A percentile compares a stretch with the other conserved stretches of the same genome.
Evolutionary conservation across 108 stramenopile genomes (phyloP).

Genomic region (Pseudonitzschia multistriata): DNA sequence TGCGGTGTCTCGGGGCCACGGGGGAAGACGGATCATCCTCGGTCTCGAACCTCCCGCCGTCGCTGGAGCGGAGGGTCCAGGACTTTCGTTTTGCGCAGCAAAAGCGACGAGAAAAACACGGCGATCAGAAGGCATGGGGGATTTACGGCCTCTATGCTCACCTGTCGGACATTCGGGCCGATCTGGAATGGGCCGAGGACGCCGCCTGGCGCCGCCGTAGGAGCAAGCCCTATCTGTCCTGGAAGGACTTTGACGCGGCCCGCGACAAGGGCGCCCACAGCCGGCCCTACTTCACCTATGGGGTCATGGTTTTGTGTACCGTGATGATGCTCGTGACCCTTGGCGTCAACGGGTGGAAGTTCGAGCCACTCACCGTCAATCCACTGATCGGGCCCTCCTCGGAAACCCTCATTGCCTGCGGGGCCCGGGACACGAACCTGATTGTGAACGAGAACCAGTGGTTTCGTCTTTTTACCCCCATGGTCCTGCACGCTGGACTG

Average conservation of each 20-base stretch:
- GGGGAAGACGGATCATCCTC: background rate
- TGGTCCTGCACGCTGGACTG: conserved; percentile 93
- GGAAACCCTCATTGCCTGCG: conserved; percentile 77
- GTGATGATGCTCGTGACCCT: conserved; percentile 58
- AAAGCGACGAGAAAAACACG: conserved; percentile 74
- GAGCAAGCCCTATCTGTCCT: conserved; percentile 62
- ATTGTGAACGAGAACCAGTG: conserved; percentile 88
- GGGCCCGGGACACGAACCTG: conserved; percentile 78
- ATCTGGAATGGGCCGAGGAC: conserved; percentile 87
- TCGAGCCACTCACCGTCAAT: conserved; percentile 82
- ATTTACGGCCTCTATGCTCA: conserved; percentile 81
- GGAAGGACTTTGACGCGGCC: conserved; percentile 67
- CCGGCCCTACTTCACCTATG: conserved; percentile 73
- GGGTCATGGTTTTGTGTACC: conserved; percentile 57
- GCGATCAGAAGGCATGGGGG: conserved; percentile 61
- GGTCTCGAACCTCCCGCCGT: background rate
- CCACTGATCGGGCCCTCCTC: conserved; percentile 88
- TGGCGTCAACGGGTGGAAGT: conserved; percentile 73
- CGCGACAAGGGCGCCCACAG: conserved; percentile 40
- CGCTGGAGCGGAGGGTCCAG: conserved; percentile 60
- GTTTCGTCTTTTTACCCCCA: conserved; percentile 84
- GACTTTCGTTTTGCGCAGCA: conserved; percentile 85
- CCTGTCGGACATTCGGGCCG: conserved; percentile 58
- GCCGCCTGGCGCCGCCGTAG: conserved; percentile 75
- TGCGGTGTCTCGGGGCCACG: background rate